Evolutionary conservation across 106 monocot species (phyloP).

Genomic region (Acanthochlamys bracteata): DNA sequence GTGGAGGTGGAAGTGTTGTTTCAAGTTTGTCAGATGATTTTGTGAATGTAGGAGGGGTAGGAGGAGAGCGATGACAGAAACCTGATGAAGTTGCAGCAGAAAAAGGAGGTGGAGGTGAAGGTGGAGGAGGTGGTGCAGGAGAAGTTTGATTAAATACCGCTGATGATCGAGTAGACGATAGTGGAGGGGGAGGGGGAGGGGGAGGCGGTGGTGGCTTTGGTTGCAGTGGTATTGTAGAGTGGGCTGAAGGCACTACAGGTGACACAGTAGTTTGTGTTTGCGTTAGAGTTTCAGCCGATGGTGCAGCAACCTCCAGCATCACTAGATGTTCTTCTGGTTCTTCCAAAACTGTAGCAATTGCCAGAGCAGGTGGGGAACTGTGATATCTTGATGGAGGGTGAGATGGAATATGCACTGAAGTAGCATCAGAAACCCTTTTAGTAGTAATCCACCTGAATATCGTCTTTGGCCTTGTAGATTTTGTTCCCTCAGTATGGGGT

Average conservation of each 20-base stretch:
- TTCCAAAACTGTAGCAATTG: conserved; percentile 21
- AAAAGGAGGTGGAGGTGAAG: not conserved
- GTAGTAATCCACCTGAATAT: conserved; percentile 69
- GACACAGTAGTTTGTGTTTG: too few relatives aligned
- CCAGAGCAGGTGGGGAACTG: conserved; percentile 71
- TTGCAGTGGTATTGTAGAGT: conserved; percentile 14
- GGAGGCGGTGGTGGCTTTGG: conserved; percentile 12
- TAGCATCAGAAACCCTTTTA: conserved; percentile 46
- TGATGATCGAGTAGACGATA: not conserved
- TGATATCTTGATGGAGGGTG: conserved; percentile 88
- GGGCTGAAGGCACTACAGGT: not conserved
- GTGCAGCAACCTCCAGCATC: not conserved
- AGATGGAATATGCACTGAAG: conserved; percentile 40
- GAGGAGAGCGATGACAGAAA: not conserved
- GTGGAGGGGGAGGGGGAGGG: conserved; percentile 11
- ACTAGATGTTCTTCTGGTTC: conserved; percentile 14
- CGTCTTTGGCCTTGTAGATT: conserved; percentile 34
- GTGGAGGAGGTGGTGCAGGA: not conserved
- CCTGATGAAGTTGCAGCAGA: not conserved
- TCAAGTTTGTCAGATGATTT: not conserved
- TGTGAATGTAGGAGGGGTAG: not conserved
- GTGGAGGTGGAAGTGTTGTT: conserved; percentile 2
- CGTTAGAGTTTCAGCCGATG: not conserved
- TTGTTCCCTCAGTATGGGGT: conserved; percentile 8
- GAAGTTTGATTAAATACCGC: conserved; percentile 13